Evolutionary conservation across 2,329 filamentous ascomycete species (phyloP), one percentile per base, ranked within the genome.

Genomic region (Fusarium setosum): DNA sequence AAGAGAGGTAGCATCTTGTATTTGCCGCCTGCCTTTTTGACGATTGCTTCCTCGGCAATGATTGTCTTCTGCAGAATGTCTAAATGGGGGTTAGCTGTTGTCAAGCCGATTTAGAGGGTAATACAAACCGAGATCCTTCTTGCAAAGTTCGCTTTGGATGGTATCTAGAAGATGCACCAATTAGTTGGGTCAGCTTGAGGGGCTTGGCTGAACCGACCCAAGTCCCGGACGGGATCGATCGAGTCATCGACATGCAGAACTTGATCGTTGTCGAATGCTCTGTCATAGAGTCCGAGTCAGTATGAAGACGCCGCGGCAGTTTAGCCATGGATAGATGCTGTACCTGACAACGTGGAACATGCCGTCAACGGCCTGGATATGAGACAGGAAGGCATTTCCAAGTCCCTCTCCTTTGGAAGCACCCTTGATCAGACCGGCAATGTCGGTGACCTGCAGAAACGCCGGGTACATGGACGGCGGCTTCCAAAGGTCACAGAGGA

Each of bases 211-310:
- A 57, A 75, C 76, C 72, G 12, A 78, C 79, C 69, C 68, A 82
- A 72, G 63, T 82, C 80, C 6, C 80, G 74, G 18, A 81, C 77
- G 17, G 80, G 80, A 63, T 82, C 80, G 51, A 82, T 80, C 8
- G 79, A 81, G 67, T 82, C 80, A 59, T 82, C 80, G n/a, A 82
- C 80, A 40, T 82, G 80, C 54, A 82, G 62, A 13, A 82, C 79
- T 53, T 82, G 75, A 52, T 82, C 77, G 48, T 82, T 82, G 40
- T 82, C 80, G 54, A 82, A 82, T 5, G 80, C 80, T 65, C 77
- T 76, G 24, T 72, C 6, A 6, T 26, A 5, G 6, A 15, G 5
- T 32, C 18, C 5, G 4, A n/a, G 18, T 72, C 11, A 68, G 53
- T n/a, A 8, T 8, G 20, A 53, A 50, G 12, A 8, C 40, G 18